Evolutionary conservation across 2,329 filamentous ascomycete genomes (phyloP), one percentile per base, ranked within the genome.

Genomic region (Conoideocrella luteorostrata): DNA sequence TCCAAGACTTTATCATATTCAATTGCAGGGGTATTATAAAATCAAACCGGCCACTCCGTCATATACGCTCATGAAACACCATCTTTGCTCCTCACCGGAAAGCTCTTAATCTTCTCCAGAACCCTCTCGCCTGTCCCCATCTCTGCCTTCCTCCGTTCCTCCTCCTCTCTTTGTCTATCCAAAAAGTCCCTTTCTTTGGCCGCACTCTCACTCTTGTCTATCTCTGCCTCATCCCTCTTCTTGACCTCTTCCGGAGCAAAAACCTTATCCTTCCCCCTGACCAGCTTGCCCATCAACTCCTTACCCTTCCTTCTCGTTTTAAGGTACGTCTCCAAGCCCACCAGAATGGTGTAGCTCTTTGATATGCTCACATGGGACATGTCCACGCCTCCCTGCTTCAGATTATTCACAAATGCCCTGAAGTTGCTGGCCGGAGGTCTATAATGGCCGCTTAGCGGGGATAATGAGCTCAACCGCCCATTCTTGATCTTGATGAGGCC

Each of bases 401-500:
- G 70, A 7, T 74, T 82, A 48, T 81, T 78, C 2, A 95, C 77
- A 56, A 95, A 95, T 1, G 84, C 82, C 23, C 85, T 80, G 58
- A 95, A 95, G 58, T 91, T 95, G 48, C 79, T 77, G 4, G 86
- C 79, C 0, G 89, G 87, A 1, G 89, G 89, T 1, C 88, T 79
- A 60, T 95, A 95, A 64, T 95, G 89, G 0, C 89, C 89, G 54
- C 78, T 83, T 1, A 80, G 65, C 3, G 77, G 88, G 4, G 83
- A 86, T 7, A 94, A 70, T 40, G 80, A 82, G 2, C 77, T 73
- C n/a, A 95, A 62, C 23, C 85, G 78, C 2, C 90, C 90, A 52
- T 89, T 73, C 58, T 88, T 88, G 57, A 95, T 82, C 61, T 86
- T 89, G 59, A 95, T 88, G 21, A 91, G 69, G 0, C 90, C 90